phyloP scores from a whole-genome alignment of 2,329 filamentous ascomycete genomes.

The Claviceps africana region DNA sequence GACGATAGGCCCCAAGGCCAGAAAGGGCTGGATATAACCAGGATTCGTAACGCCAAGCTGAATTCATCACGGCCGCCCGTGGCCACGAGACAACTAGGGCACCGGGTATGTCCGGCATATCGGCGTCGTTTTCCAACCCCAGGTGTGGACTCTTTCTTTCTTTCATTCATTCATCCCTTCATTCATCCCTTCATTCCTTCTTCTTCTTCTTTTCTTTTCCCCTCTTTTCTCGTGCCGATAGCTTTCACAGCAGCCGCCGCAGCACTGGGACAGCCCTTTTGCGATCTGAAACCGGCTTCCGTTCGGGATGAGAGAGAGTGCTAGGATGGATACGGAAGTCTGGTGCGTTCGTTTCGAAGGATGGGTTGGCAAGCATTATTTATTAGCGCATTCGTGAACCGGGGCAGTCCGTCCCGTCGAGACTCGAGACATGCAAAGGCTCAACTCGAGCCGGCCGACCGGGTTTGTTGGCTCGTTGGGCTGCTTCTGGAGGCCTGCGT shows the following conservation, averaged over 20 bases:
- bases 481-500: not conserved
- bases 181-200: not conserved
- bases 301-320: not conserved
- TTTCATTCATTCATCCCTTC: not conserved
- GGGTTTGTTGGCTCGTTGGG: not conserved
- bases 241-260: no score
- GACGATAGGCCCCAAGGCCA: not conserved
- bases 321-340: not conserved
- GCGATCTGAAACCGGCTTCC: not conserved
- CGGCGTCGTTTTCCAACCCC: not conserved
- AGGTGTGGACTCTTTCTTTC: not conserved
- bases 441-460: not conserved
- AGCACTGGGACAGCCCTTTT: no score
- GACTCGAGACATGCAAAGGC: no score
- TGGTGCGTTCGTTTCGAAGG: not conserved
- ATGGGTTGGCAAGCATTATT: not conserved
- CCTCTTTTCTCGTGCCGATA: not conserved
- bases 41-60: slow-evolving; percentile 1
- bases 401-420: not conserved
- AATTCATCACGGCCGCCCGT: not conserved
- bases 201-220: not conserved
- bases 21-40: not conserved
- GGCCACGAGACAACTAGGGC: not conserved
- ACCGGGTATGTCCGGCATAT: slow-evolving; percentile 3
- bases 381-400: not conserved